Evolutionary conservation across 257 asterid genomes (phyloP).

Genomic region (Scutellaria minor): DNA sequence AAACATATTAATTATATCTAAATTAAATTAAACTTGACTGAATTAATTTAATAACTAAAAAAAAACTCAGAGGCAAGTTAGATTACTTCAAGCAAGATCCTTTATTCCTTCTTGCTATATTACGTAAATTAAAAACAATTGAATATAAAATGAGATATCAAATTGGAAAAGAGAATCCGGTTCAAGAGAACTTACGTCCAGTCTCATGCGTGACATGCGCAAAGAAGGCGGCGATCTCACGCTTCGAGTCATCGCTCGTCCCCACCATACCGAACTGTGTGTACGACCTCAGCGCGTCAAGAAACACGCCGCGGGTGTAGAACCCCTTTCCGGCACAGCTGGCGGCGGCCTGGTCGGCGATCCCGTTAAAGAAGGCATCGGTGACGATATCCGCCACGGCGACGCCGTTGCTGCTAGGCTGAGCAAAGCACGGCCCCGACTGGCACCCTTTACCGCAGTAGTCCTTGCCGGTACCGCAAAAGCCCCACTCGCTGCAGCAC

Average conservation of each 20-base stretch:
- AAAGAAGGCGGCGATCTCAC: constrained; percentile 39
- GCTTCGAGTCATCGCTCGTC: constrained; percentile 28
- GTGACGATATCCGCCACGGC: constrained; percentile 28
- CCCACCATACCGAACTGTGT: constrained; percentile 35
- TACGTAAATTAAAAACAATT: not conserved
- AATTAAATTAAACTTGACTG: not conserved
- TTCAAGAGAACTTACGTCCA: constrained; percentile 23
- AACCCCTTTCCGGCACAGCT: constrained; percentile 27
- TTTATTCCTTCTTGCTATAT: too few relatives aligned
- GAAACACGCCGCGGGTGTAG: constrained; percentile 34
- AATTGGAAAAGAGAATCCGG: too few relatives aligned
- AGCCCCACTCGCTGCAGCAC: constrained; percentile 38
- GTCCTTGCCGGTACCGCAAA: constrained; percentile 12
- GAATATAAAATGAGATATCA: not conserved
- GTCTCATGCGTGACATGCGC: constrained; percentile 40
- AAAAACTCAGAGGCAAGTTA: too few relatives aligned
- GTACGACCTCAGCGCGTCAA: constrained; percentile 24
- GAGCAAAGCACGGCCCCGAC: constrained; percentile 29
- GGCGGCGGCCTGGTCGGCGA: constrained; percentile 27
- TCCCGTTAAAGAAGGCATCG: constrained; percentile 31
- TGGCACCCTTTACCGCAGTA: constrained; percentile 37
- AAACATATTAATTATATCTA: not conserved
- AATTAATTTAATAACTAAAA: not conserved
- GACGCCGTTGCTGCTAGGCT: constrained; percentile 14
- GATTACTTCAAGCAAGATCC: too few relatives aligned